Conservation (phyloP, 1,284 basidiomycete genomes). For the Puccinia novopanici region DNA sequence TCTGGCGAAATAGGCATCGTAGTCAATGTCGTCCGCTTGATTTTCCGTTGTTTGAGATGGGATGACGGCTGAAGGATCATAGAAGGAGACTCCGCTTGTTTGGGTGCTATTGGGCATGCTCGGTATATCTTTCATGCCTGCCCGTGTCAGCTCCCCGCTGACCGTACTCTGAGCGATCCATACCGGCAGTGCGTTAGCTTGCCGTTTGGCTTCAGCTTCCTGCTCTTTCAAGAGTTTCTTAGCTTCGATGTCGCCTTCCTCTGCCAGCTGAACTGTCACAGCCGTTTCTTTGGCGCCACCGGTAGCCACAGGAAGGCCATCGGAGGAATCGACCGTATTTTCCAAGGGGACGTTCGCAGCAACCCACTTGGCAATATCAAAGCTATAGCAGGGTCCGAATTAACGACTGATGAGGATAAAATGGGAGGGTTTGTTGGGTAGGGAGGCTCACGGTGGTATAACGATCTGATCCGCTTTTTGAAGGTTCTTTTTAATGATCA, state of each 20-base stretch:
- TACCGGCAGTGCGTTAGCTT: conserved; percentile 46
- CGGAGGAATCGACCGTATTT: conserved; percentile 28
- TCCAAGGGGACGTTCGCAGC: conserved; percentile 41
- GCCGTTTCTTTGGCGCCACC: conserved; percentile 48
- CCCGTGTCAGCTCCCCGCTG: conserved; percentile 41
- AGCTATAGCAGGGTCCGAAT: conserved; percentile 3
- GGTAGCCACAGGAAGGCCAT: conserved; percentile 47
- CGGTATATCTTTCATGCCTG: conserved; percentile 40
- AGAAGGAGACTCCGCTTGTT: conserved; percentile 32
- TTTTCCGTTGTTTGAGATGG: not conserved
- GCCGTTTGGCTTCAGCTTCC: conserved; percentile 48
- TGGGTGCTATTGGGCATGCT: not conserved
- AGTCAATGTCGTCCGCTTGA: conserved; percentile 31
- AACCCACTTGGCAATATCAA: conserved; percentile 49
- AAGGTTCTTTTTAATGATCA: conserved; percentile 79
- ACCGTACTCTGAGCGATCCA: conserved; percentile 51
- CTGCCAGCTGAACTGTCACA: conserved; percentile 44
- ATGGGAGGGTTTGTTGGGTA: not conserved
- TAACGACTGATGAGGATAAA: not conserved
- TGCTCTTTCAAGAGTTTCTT: conserved; percentile 41
- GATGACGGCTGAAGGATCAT: conserved; percentile 35
- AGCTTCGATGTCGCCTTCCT: conserved; percentile 44
- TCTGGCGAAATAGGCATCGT: conserved; percentile 47
- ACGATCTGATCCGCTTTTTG: conserved; percentile 85
- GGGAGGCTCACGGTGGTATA: conserved; percentile 64